Evolutionary conservation across 345 rosid species (phyloP), one percentile per base, ranked within the genome.

Genomic region (Populus nigra): DNA sequence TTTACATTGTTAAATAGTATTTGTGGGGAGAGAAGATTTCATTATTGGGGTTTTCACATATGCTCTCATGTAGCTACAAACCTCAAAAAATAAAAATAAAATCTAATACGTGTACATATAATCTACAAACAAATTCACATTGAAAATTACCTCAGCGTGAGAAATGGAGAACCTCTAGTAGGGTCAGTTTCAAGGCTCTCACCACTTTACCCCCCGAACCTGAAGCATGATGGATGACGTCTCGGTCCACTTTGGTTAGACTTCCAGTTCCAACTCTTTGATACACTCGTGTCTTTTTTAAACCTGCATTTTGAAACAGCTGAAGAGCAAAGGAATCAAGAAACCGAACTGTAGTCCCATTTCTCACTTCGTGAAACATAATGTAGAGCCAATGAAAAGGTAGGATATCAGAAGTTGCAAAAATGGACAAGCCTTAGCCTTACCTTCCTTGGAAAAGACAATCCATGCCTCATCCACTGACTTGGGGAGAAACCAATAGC

Each of bases 401-500:
- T 2, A 23, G 13, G 23, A 50, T 35, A 36, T 23, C n/a, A 5
- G 22, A 50, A 63, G 50, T 11, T 47, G 65, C 39, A 18, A 18
- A 69, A n/a, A 0, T 22, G 61, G 25, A 22, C 61, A 0, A 5
- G 61, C 61, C 9, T 41, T 10, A 10, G 3, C 23, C 61, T 55
- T 55, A 55, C 25, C 25, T 55, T 55, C 62, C 62, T 55, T 55
- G 8, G 5, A 55, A 55, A 22, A 25, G 3, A 55, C 62, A 22
- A 29, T 31, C 25, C n/a, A 29, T 31, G 16, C 66, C 81, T 71
- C 79, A 31, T 25, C 72, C 65, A 78, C 80, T 59, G 67, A 65
- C 39, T 71, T 59, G 45, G 61, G 73, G 74, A 72, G 84, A 72
- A 41, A 83, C 73, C 39, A 89, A 79, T 8, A 85, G 69, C 78